These are phyloP conservation scores for Pseudoscleropodium purum DNA, from an alignment of 225 moss, liverwort and hornwort species.

Conservation along the genomic window DNA sequence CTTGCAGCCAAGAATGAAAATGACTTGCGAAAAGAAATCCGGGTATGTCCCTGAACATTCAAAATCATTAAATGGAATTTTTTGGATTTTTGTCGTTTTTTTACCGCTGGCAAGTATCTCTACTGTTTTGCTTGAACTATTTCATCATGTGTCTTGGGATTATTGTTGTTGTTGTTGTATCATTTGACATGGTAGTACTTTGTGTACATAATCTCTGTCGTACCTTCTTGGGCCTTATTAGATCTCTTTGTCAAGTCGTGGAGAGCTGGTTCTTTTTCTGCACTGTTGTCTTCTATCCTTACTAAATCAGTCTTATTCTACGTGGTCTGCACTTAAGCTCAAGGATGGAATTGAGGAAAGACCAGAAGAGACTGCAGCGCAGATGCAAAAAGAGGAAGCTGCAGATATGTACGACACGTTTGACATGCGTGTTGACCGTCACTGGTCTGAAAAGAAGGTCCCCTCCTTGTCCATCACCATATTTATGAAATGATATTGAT, in stretches of 20 bases:
- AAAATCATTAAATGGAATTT: not conserved
- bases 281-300: not conserved
- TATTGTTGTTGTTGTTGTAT: not conserved
- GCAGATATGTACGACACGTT: conserved; percentile 97
- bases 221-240: not conserved
- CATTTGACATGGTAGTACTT: not conserved
- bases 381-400: conserved; percentile 98
- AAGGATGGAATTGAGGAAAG: conserved; percentile 94
- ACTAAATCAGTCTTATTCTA: not conserved
- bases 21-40: conserved; percentile 83
- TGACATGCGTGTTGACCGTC: conserved; percentile 99
- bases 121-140: not conserved
- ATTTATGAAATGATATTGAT: not conserved
- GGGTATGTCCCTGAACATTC: conserved; percentile 23
- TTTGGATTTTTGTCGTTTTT: not conserved
- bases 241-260: not conserved
- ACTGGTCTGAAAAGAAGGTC: conserved; percentile 99
- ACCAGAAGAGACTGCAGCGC: conserved; percentile 94
- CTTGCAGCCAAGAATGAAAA: conserved; percentile 99
- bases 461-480: not conserved
- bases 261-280: not conserved
- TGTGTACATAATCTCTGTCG: not conserved
- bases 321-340: conserved; percentile 19
- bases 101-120: not conserved
- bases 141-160: not conserved